Conservation (phyloP, 352 stramenopile genomes). For the Globisporangium echinulatum region DNA sequence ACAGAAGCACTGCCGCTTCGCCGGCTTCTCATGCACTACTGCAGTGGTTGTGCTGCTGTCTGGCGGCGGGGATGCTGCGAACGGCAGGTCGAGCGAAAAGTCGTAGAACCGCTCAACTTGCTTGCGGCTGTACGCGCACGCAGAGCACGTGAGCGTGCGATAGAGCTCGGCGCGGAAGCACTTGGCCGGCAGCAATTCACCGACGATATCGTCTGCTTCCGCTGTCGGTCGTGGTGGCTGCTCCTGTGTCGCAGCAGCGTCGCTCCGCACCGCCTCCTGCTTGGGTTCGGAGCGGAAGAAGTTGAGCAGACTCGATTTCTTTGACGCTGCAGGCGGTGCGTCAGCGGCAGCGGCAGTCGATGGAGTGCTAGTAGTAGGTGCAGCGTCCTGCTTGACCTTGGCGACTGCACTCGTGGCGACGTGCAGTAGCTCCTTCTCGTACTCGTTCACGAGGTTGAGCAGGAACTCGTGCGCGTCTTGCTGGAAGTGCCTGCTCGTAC, state of each 20-base stretch:
- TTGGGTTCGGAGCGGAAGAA: slow-evolving; percentile 47
- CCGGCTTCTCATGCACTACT: slow-evolving; percentile 5
- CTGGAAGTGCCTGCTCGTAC: slow-evolving; percentile 53
- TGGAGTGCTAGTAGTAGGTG: slow-evolving; percentile 14
- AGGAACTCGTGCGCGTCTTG: slow-evolving; percentile 87
- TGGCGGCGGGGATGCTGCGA: slow-evolving; percentile 9
- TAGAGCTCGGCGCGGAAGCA: slow-evolving; percentile 76
- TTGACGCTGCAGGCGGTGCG: slow-evolving; percentile 11
- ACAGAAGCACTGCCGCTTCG: slow-evolving; percentile 57
- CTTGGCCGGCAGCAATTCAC: slow-evolving; percentile 56
- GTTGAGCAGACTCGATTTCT: slow-evolving; percentile 45
- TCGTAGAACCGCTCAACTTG: slow-evolving; percentile 82
- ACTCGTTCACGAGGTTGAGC: slow-evolving; percentile 76
- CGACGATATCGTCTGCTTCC: slow-evolving; percentile 36
- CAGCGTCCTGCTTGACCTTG: slow-evolving; percentile 12
- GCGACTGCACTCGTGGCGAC: slow-evolving; percentile 25
- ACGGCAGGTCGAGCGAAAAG: slow-evolving; percentile 79
- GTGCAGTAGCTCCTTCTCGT: slow-evolving; percentile 72
- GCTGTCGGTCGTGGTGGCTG: slow-evolving; percentile 13
- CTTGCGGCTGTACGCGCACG: slow-evolving; percentile 72
- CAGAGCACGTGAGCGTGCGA: slow-evolving; percentile 69
- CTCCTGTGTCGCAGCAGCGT: neutral
- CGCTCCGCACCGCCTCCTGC: slow-evolving; percentile 3
- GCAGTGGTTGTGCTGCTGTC: neutral
- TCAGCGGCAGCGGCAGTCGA: slow-evolving; percentile 6